A percentile compares a stretch with the other conserved stretches of the same genome.
Conservation (phyloP, 2,329 filamentous ascomycete species). For the Fusarium chlamydosporum region DNA sequence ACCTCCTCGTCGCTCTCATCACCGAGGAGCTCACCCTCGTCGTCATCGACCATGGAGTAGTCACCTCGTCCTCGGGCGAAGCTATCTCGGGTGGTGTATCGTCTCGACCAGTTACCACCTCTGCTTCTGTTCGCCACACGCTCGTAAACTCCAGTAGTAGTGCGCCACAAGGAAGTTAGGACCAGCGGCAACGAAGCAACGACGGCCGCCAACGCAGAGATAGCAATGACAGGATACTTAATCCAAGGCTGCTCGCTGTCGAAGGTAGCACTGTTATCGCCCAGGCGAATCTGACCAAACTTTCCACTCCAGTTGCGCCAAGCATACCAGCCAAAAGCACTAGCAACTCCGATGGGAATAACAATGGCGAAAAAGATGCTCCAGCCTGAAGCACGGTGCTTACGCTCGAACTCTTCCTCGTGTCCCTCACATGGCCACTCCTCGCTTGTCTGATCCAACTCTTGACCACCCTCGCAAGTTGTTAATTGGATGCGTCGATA, state of each 20-base stretch:
- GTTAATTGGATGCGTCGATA: conserved; percentile 92
- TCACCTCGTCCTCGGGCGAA: conserved; percentile 91
- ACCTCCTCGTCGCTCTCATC: conserved; percentile 95
- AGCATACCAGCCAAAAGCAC: conserved; percentile 83
- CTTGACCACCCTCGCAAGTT: conserved; percentile 82
- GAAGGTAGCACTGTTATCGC: conserved; percentile 72
- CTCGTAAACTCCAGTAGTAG: conserved; percentile 65
- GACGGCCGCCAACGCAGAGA: conserved; percentile 75
- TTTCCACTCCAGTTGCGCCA: conserved; percentile 89
- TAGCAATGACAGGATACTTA: conserved; percentile 82
- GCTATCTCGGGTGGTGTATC: conserved; percentile 89
- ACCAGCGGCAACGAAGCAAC: conserved; percentile 78
- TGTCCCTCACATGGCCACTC: conserved; percentile 77
- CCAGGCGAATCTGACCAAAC: conserved; percentile 92
- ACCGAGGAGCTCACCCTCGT: conserved; percentile 93
- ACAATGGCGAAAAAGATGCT: conserved; percentile 89
- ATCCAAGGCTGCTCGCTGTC: conserved; percentile 83
- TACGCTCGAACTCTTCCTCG: conserved; percentile 82
- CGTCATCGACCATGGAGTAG: conserved; percentile 89
- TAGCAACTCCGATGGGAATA: conserved; percentile 79
- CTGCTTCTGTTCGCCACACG: conserved; percentile 65
- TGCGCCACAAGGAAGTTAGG: conserved; percentile 79
- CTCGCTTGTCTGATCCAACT: conserved; percentile 76
- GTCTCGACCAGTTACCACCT: conserved; percentile 68
- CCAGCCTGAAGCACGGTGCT: conserved; percentile 77